phyloP scores from a whole-genome alignment of 2,329 filamentous ascomycete genomes.

The Fusarium pseudonygamai region DNA sequence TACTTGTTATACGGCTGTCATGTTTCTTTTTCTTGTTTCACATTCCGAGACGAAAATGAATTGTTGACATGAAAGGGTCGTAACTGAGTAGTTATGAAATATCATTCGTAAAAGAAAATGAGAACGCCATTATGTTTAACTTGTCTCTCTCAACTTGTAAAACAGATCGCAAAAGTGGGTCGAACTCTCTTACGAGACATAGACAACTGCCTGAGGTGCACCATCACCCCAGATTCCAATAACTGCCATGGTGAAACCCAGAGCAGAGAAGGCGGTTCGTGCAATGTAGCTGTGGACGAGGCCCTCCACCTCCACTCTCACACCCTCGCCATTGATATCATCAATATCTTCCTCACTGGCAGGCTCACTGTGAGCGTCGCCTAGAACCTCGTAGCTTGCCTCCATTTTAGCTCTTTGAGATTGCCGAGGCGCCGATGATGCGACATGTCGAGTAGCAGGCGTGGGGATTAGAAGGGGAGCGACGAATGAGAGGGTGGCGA shows the following conservation, averaged over 20 bases:
- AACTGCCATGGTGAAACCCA: constrained; percentile 69
- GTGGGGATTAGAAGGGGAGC: constrained; percentile 59
- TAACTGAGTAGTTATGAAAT: neutral
- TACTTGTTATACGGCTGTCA: neutral
- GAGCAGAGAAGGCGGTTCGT: constrained; percentile 62
- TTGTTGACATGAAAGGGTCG: constrained; percentile 34
- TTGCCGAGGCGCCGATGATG: constrained; percentile 44
- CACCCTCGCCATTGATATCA: constrained; percentile 70
- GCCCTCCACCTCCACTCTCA: constrained; percentile 64
- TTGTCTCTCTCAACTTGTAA: constrained; percentile 28
- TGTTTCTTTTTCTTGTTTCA: neutral
- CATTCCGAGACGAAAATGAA: neutral
- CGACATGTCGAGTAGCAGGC: constrained; percentile 41
- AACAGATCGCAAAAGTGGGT: neutral
- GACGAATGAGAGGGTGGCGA: constrained; percentile 70
- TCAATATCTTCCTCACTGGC: constrained; percentile 62
- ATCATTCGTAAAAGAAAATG: constrained; percentile 6
- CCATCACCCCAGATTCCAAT: constrained; percentile 75
- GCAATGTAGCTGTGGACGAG: constrained; percentile 64
- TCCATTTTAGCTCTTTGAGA: constrained; percentile 64
- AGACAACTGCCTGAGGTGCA: constrained; percentile 48
- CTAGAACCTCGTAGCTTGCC: constrained; percentile 76
- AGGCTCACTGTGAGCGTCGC: constrained; percentile 61
- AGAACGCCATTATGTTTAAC: constrained; percentile 32
- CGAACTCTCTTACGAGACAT: constrained; percentile 43